Percentiles rank a stretch among this genome's conserved stretches.
phyloP scores from a whole-genome alignment of 2,329 filamentous ascomycete genomes.

The Exophiala sp. region DNA sequence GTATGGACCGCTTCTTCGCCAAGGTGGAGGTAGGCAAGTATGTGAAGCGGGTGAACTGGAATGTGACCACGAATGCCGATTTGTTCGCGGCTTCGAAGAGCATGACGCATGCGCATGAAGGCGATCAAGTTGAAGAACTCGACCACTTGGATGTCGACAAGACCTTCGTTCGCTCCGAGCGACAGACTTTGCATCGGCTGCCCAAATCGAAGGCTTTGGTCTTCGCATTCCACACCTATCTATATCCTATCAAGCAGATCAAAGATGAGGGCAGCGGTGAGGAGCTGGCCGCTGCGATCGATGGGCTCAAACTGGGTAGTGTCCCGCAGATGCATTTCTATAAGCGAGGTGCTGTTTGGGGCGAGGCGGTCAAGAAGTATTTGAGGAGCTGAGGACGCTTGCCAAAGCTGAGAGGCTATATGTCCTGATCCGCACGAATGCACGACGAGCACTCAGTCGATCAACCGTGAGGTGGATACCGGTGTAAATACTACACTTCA shows the following conservation, averaged over 20 bases:
- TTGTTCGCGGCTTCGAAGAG: constrained; percentile 37
- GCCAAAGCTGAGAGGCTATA: neutral
- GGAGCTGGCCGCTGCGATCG: constrained; percentile 52
- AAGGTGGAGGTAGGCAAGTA: constrained; percentile 48
- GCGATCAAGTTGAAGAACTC: constrained; percentile 26
- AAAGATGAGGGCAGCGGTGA: constrained; percentile 52
- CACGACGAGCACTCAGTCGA: neutral
- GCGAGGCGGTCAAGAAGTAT: constrained; percentile 49
- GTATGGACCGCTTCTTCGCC: constrained; percentile 59
- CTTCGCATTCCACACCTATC: constrained; percentile 59
- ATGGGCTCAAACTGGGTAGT: constrained; percentile 53
- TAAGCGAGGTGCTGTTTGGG: constrained; percentile 54
- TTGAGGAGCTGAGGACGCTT: constrained; percentile 5
- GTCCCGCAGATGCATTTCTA: constrained; percentile 55
- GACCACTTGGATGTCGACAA: constrained; percentile 44
- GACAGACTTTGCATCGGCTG: constrained; percentile 57
- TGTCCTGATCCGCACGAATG: neutral
- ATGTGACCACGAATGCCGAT: constrained; percentile 36
- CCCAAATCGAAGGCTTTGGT: constrained; percentile 50
- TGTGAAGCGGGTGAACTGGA: constrained; percentile 52
- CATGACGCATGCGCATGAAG: constrained; percentile 32
- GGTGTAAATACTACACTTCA: neutral
- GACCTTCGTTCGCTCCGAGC: constrained; percentile 51
- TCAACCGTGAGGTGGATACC: neutral
- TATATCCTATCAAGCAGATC: constrained; percentile 51